Evolutionary conservation across 306 rosid genomes (phyloP), one percentile per base, ranked within the genome.

Genomic region (barrel medic (Medicago truncatula)): DNA sequence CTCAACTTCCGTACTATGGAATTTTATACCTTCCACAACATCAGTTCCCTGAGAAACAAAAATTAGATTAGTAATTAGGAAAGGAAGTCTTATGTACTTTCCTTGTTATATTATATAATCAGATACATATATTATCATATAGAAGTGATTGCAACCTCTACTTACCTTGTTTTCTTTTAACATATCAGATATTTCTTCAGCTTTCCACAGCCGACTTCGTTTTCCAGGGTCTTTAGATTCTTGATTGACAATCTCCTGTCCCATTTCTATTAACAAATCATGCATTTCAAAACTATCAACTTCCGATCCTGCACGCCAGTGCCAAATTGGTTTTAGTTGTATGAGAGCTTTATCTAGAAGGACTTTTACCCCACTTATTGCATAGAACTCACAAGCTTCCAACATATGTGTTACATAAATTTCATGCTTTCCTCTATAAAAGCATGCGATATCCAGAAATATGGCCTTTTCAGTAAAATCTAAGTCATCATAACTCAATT

Each of bases 161-260:
- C 40, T 5, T 28, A 60, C 41, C 40, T 25, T 60, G 18, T 75
- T 83, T 13, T 65, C 1, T 20, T 40, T 57, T 13, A 83, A 23
- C 11, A 83, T 74, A 49, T 70, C 14, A 59, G 17, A 71, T 49
- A 83, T 34, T 31, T 79, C 87, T 2, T 75, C 38, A 13, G 66
- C 47, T 52, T 17, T 13, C 70, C 73, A 76, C 31, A 85, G 9
- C 16, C 86, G 67, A 40, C 85, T 85, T 47, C 81, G 59, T 20
- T 25, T 39, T 18, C 74, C 84, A 0, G 78, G 69, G 8, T 73
- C 9, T 6, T 80, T 66, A 17, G 68, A 71, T 34, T 85, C 78
- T 18, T 20, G 20, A 11, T 16, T 62, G 44, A 85, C 80, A 44
- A 82, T 76, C 7, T 47, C 50, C 23, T 38, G 2, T 4, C 73